phyloP scores from a whole-genome alignment of 768 basidiomycete species.

The Sarcomyxa edulis region DNA sequence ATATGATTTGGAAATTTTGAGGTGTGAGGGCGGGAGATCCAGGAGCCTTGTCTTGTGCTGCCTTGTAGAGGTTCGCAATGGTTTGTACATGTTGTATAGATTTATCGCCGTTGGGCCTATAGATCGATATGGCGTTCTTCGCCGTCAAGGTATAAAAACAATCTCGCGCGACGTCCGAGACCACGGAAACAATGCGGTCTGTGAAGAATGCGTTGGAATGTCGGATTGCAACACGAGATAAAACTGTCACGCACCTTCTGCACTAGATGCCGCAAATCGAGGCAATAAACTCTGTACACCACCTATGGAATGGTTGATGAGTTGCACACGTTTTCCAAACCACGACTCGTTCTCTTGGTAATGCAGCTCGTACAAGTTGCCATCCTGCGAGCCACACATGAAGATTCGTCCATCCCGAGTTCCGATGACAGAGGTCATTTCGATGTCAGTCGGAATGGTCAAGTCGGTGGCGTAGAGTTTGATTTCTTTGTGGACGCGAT shows the following conservation, averaged over 20 bases:
- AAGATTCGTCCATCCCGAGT: constrained; percentile 85
- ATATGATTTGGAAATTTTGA: constrained; percentile 63
- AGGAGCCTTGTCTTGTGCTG: constrained; percentile 77
- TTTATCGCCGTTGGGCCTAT: constrained; percentile 59
- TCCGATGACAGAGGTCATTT: constrained; percentile 82
- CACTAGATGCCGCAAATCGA: constrained; percentile 54
- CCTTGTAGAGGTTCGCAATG: constrained; percentile 67
- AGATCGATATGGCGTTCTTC: constrained; percentile 61
- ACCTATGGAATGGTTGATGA: constrained; percentile 84
- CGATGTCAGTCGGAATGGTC: constrained; percentile 68
- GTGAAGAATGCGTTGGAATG: constrained; percentile 10
- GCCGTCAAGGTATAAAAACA: constrained; percentile 76
- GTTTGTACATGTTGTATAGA: constrained; percentile 69
- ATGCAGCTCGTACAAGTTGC: constrained; percentile 85
- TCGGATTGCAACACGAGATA: constrained; percentile 1
- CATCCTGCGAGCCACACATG: constrained; percentile 82
- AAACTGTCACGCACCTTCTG: constrained; percentile 51
- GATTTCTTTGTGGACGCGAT: constrained; percentile 58
- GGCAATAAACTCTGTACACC: constrained; percentile 77
- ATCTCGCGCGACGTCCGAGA: constrained; percentile 62
- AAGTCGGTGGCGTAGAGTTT: constrained; percentile 90
- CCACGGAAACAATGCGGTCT: constrained; percentile 71
- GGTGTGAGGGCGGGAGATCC: constrained; percentile 69
- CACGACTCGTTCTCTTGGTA: constrained; percentile 89
- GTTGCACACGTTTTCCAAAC: constrained; percentile 83